Base-by-base conservation (phyloP, 202 grass and related monocot genomes). In the Panicum hallii region DNA sequence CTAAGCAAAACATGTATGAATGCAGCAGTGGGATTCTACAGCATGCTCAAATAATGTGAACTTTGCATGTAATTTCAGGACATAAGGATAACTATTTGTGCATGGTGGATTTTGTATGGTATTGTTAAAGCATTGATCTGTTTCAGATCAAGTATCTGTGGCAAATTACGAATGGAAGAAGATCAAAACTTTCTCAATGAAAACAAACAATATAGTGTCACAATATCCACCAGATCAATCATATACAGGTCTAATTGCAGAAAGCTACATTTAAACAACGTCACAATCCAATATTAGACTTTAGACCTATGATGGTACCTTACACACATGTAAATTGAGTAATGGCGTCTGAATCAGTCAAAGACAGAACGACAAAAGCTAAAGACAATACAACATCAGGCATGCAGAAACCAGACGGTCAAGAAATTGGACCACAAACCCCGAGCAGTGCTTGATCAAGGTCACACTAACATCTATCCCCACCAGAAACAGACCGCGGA, bases 131-230 rank as follows among this genome's bases (percentile, higher is more conserved):
- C 22, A 72, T 4, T 32, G 46, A 28, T 50, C 49, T 50, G 70
- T 30, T 72, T 44, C 23, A 72, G 23, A 7, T 72, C 7, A 50
- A 50, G 46, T 32, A 72, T 50, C 22, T 49, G 45, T 48, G 22
- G 13, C 11, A 9, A 28, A 72, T 49, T 14, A 49, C 3, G 22
- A 72, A 11, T 15, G 23, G 8, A 70, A 26, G 56, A 52, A 52
- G 26, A 55, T 66, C 12, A 76, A 78, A 85, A 77, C 26, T 72
- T 70, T 26, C 28, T 72, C 9, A 23, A 16, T 34, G 40, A 13
- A 81, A 56, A 46, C 40, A 67, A 74, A 47, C 67, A 74, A 67
- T 47, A 75, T 0, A 3, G 26, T 11, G 10, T 1, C 9, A 19
- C 40, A 70, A 17, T 38, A 34, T 73, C 4, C 20, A 72, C 4